Evolutionary conservation across 1,284 basidiomycete genomes (phyloP), one percentile per base, ranked within the genome.

Genomic region (Puccinia novopanici): DNA sequence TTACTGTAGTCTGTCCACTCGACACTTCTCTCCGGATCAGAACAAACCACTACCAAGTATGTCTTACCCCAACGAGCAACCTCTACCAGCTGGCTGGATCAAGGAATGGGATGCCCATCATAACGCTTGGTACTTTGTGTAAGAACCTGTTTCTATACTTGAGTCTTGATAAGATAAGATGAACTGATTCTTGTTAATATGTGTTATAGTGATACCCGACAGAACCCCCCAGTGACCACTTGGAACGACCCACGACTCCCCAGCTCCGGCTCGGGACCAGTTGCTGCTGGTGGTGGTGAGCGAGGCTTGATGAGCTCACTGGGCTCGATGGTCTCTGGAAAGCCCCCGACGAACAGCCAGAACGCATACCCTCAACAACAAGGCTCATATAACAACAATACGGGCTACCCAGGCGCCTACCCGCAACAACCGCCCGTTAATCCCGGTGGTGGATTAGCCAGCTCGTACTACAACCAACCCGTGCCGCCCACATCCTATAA

Each of bases 61-160:
- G n/a, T n/a, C n/a, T n/a, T n/a, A n/a, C n/a, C n/a, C n/a, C n/a
- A n/a, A 76, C 37, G 48, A 65, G 13, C 27, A 61, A 65, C 24
- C 74, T 2, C 59, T 65, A 17, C 74, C 59, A 30, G 45, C 42
- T 13, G 74, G 74, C 42, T 76, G 74, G 74, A 65, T 76, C 74
- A 76, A 65, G 59, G 59, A 76, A 42, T 76, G 74, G 74, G 74
- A 76, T 52, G 61, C 24, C 0, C 65, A 65, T 40, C 74, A 76
- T n/a, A 76, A 76, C 61, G 42, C 74, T 1, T 76, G 74, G 74
- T 76, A 76, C 13, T 76, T 63, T 37, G 74, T 76, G 74, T 76
- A 40, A 67, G 74, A 27, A n/a, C 30, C 2, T 17, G 5, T n/a
- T 59, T 8, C 27, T 57, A 24, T 27, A 10, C 30, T 30, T 3